Evolutionary conservation across 2,329 filamentous ascomycete species (phyloP), one percentile per base, ranked within the genome.

Genomic region (Rugonectria rugulosa): DNA sequence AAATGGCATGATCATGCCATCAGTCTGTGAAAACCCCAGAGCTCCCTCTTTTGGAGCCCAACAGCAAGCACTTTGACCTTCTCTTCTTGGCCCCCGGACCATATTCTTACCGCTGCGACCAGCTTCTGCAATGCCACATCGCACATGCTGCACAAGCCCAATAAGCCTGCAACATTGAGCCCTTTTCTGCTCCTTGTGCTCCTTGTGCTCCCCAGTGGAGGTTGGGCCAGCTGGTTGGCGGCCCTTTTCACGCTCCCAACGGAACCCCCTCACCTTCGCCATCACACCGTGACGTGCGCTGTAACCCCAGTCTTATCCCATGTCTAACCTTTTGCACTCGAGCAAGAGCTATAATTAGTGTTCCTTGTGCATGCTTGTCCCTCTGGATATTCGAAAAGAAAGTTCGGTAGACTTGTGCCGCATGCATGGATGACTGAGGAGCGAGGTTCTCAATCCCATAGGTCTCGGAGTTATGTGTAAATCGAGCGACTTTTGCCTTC

Each of bases 221-320:
- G 53, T 50, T 41, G 41, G 38, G n/a, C n/a, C n/a, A n/a, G n/a
- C n/a, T n/a, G n/a, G n/a, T n/a, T n/a, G n/a, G n/a, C n/a, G n/a
- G n/a, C n/a, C n/a, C n/a, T n/a, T n/a, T n/a, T n/a, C 42, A 38
- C 43, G 8, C 12, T 14, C n/a, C 37, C 17, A 20, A 31, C 44
- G 20, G n/a, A n/a, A 43, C 23, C 46, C 46, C 53, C 53, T 56
- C 52, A 32, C 45, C 38, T 37, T 42, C 21, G 29, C 44, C 20
- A 31, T 54, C 31, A 19, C 31, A 20, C 15, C 27, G 45, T 44
- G 29, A 37, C 27, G 17, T 10, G 29, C 32, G 41, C 38, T 56
- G 53, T 19, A 50, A 50, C 52, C 38, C 52, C 45, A 32, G 47
- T 55, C 45, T 50, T 24, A 50, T 27, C 53, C 29, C 41, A 45